Base-by-base conservation (phyloP, 257 asterid species). In the Fraxinus cuspidata region DNA sequence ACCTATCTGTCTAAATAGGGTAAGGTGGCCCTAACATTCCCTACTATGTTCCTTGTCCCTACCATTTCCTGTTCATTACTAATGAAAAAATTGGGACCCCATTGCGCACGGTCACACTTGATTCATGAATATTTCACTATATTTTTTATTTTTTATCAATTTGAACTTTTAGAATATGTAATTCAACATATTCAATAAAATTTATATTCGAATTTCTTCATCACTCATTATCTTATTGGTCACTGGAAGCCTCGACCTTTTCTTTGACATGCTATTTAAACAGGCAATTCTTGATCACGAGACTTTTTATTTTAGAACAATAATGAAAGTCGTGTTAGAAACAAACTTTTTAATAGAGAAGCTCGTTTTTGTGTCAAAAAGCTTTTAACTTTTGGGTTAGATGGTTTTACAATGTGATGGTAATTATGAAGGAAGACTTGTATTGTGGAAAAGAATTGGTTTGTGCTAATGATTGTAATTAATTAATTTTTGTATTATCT, bases 51-150 rank as follows among this genome's bases (percentile, higher is more conserved):
- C 49, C 29, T 72, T 73, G 74, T 70, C 77, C 88, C 84, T 31
- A 87, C 89, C 86, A 53, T 82, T 88, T 79, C 80, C 77, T 83
- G 73, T 68, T 77, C 79, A 58, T 79, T 68, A 74, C 80, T 76
- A 76, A 74, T 78, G 82, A 28, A 53, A 38, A 21, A 13, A 72
- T 64, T 82, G 83, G 88, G 34, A 85, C 85, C 49, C 84, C 56
- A 38, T 67, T 68, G 78, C 84, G 81, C 89, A 83, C 89, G 87
- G 81, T 53, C 76, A 75, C 63, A 83, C 81, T 76, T 80, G 56
- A 82, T 78, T 49, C 35, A 21, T 44, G 58, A 53, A 73, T 28
- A 73, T 9, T 27, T 76, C 9, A 42, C 29, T 66, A 28, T 28
- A 44, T 38, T 38, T 7, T 21, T 75, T 47, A 1, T 29, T 31